phyloP scores from a whole-genome alignment of 1,284 basidiomycete species.

The Fomes fomentarius region DNA sequence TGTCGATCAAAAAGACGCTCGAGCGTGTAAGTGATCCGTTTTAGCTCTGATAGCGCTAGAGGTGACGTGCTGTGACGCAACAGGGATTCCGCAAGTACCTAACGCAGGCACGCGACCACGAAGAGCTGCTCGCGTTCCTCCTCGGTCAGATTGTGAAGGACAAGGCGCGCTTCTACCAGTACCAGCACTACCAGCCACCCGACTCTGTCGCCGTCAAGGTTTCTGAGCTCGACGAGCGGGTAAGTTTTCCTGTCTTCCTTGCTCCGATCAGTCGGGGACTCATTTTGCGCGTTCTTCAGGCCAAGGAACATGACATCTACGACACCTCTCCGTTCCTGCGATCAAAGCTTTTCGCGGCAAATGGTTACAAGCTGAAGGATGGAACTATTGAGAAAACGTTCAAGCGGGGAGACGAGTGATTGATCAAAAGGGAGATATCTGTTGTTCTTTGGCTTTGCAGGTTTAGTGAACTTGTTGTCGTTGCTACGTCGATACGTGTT shows the following conservation, averaged over 20 bases:
- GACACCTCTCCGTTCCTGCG: constrained; percentile 87
- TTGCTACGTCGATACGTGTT: not conserved
- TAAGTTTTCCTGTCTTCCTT: constrained; percentile 40
- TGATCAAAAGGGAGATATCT: not conserved
- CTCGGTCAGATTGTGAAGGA: constrained; percentile 96
- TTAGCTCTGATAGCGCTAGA: not conserved
- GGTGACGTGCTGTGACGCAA: constrained; percentile 13
- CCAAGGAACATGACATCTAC: constrained; percentile 94
- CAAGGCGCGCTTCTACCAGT: constrained; percentile 83
- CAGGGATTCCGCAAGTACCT: constrained; percentile 97
- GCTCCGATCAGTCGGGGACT: not conserved
- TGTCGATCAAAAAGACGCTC: constrained; percentile 97
- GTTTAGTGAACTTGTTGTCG: not conserved
- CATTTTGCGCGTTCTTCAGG: constrained; percentile 46
- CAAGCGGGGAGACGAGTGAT: constrained; percentile 23
- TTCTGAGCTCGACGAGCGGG: constrained; percentile 81
- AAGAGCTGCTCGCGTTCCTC: constrained; percentile 94
- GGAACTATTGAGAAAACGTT: constrained; percentile 75
- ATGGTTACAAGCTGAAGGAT: constrained; percentile 82
- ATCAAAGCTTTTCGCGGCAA: constrained; percentile 85
- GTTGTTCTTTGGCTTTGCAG: no score
- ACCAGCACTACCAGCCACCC: constrained; percentile 78
- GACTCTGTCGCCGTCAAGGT: constrained; percentile 75
- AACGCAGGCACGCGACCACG: constrained; percentile 91
- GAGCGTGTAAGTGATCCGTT: constrained; percentile 72